Evolutionary conservation across 2,329 filamentous ascomycete genomes (phyloP).

Genomic region (Aspergillus clavatus): DNA sequence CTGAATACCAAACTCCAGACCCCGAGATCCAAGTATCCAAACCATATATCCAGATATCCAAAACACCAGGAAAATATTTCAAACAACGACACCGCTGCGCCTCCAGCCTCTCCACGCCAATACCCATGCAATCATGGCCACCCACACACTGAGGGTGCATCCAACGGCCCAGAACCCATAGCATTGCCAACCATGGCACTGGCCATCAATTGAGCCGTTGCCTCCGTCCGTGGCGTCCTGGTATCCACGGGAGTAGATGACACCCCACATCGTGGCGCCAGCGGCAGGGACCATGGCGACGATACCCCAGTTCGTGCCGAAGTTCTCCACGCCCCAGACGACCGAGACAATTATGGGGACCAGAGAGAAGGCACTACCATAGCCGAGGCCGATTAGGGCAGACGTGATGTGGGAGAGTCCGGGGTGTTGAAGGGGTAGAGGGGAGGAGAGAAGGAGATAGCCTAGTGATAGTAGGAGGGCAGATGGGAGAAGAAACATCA

Average conservation of each 20-base stretch:
- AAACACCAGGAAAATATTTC: slow-evolving; percentile 5
- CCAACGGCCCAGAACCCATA: slow-evolving; percentile 89
- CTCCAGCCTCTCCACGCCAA: slow-evolving; percentile 87
- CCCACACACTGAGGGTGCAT: slow-evolving; percentile 64
- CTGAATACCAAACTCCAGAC: neutral
- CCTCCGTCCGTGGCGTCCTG: slow-evolving; percentile 41
- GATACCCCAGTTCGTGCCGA: slow-evolving; percentile 96
- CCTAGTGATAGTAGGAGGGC: slow-evolving; percentile 69
- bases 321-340: slow-evolving; percentile 98
- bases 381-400: slow-evolving; percentile 78
- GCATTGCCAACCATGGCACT: slow-evolving; percentile 79
- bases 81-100: slow-evolving; percentile 67
- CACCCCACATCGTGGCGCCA: slow-evolving; percentile 83
- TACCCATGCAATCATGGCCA: slow-evolving; percentile 66
- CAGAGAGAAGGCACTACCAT: slow-evolving; percentile 85
- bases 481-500: slow-evolving; percentile 73
- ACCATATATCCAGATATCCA: too few species aligned
- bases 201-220: slow-evolving; percentile 40
- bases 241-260: slow-evolving; percentile 65
- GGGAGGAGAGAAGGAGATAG: slow-evolving; percentile 72
- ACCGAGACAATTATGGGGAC: slow-evolving; percentile 92
- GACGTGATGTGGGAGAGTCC: slow-evolving; percentile 83
- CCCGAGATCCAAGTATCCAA: too few species aligned
- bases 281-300: slow-evolving; percentile 85
- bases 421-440: slow-evolving; percentile 71